A percentile compares a stretch with the other conserved stretches of the same genome.
These are phyloP conservation scores for Phaeomoniella chlamydospora DNA, from an alignment of 2,329 filamentous ascomycete species.

Conservation along the genomic window DNA sequence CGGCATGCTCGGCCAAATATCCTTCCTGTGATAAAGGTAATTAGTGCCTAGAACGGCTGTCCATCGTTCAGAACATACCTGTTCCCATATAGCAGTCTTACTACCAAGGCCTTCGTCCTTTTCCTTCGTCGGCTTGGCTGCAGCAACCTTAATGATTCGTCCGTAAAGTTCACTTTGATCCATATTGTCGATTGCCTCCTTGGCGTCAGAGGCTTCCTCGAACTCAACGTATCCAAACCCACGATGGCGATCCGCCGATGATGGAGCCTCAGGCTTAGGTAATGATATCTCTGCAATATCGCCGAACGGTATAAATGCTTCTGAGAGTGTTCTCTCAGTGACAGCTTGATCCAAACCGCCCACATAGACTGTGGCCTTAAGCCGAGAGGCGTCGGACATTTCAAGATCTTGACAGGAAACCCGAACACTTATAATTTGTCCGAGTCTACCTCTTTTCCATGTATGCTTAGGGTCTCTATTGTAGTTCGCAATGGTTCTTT, in stretches of 20 bases:
- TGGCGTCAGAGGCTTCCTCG: constrained; percentile 70
- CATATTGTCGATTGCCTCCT: constrained; percentile 98
- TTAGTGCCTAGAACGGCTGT: no score
- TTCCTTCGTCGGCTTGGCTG: constrained; percentile 84
- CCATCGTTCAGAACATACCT: no score
- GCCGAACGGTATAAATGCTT: constrained; percentile 92
- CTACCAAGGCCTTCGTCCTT: constrained; percentile 71
- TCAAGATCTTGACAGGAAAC: no score
- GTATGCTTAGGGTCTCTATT: no score
- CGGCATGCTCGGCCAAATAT: constrained; percentile 79
- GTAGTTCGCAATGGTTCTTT: no score
- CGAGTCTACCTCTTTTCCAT: no score
- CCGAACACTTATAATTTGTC: no score
- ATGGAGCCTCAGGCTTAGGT: constrained; percentile 73
- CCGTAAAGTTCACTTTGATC: constrained; percentile 93
- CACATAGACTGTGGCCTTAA: constrained; percentile 80
- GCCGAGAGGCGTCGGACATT: constrained; percentile 1
- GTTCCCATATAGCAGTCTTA: constrained; percentile 92
- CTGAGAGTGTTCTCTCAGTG: constrained; percentile 60
- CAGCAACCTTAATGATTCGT: constrained; percentile 77
- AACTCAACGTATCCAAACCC: constrained; percentile 97
- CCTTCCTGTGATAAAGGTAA: constrained; percentile 77
- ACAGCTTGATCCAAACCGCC: constrained; percentile 74
- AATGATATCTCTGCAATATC: constrained; percentile 85
- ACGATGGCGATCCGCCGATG: constrained; percentile 63